These are phyloP conservation scores for Pisolithus marmoratus DNA, from an alignment of 768 basidiomycete genomes.

Conservation along the genomic window DNA sequence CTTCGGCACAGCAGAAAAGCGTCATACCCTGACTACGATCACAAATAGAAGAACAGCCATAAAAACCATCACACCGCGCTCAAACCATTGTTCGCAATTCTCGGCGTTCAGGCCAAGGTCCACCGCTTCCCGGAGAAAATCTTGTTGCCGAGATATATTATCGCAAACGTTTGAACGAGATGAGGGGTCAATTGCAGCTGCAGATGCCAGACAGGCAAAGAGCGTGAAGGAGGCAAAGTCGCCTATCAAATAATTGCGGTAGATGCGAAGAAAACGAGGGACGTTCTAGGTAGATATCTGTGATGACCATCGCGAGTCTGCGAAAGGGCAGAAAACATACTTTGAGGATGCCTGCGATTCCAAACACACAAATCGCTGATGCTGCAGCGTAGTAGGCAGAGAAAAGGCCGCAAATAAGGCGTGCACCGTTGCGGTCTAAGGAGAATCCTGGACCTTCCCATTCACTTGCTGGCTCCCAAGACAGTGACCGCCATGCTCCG, in stretches of 20 bases:
- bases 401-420: conserved; percentile 55
- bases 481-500: conserved; percentile 38
- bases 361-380: conserved; percentile 56
- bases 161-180: conserved; percentile 64
- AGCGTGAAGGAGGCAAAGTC: conserved; percentile 69
- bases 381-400: conserved; percentile 63
- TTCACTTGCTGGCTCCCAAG: conserved; percentile 44
- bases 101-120: conserved; percentile 72
- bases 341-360: conserved; percentile 64
- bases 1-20: background rate
- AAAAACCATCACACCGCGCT: conserved; percentile 54
- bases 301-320: background rate
- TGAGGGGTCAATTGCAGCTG: conserved; percentile 50
- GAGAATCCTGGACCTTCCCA: conserved; percentile 41
- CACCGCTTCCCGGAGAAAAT: conserved; percentile 62
- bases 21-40: conserved; percentile 61
- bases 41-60: conserved; percentile 55
- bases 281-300: conserved; percentile 42
- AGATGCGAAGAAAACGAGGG: conserved; percentile 65
- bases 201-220: conserved; percentile 49
- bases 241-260: conserved; percentile 76
- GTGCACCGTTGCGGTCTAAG: conserved; percentile 36
- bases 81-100: conserved; percentile 78
- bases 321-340: conserved; percentile 32
- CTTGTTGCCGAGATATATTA: conserved; percentile 68